phyloP scores from a whole-genome alignment of 2,329 filamentous ascomycete species.

The Verticillium nonalfalfae region DNA sequence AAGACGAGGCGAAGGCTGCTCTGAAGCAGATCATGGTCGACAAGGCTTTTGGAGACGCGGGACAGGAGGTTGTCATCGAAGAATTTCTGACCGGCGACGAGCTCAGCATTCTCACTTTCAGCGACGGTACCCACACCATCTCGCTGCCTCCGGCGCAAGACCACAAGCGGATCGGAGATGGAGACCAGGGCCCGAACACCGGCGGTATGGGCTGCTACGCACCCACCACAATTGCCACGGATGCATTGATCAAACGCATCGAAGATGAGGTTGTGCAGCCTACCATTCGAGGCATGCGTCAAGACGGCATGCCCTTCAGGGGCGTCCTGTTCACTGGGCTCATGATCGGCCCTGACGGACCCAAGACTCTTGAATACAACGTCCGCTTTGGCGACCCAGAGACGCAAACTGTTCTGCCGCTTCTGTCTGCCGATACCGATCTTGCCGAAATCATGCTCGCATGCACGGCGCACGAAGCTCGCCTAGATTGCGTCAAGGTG shows the following conservation, averaged over 20 bases:
- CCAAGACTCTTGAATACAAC: constrained; percentile 82
- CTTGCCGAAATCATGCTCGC: constrained; percentile 79
- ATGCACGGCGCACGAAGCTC: constrained; percentile 56
- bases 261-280: constrained; percentile 55
- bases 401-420: constrained; percentile 72
- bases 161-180: constrained; percentile 65
- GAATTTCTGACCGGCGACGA: constrained; percentile 66
- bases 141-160: constrained; percentile 67
- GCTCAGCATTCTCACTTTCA: constrained; percentile 61
- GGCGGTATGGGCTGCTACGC: constrained; percentile 74
- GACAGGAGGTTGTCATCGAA: constrained; percentile 66
- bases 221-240: constrained; percentile 49
- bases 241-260: constrained; percentile 47
- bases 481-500: constrained; percentile 59
- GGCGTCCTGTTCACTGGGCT: constrained; percentile 75
- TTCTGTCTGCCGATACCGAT: constrained; percentile 70
- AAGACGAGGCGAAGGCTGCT: constrained; percentile 55
- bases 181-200: constrained; percentile 64
- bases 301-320: constrained; percentile 63
- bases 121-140: constrained; percentile 57
- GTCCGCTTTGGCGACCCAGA: constrained; percentile 86
- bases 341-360: constrained; percentile 73
- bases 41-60: constrained; percentile 59
- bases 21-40: constrained; percentile 63
- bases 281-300: constrained; percentile 58